phyloP scores from a whole-genome alignment of 257 asterid species.

The Solanum tarapatanum region DNA sequence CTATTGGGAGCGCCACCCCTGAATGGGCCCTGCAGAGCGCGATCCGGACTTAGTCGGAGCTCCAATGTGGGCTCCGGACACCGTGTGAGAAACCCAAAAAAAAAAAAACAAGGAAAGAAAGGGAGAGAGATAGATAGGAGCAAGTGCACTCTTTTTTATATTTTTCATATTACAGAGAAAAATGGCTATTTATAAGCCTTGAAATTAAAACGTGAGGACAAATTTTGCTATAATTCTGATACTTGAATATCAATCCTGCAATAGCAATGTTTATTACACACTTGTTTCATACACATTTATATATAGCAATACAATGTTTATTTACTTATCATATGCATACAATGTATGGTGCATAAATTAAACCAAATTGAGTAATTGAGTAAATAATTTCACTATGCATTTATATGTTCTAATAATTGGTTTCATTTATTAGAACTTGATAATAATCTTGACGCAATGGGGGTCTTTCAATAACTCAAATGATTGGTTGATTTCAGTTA shows the following conservation, averaged over 20 bases:
- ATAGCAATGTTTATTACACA: neutral
- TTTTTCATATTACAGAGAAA: neutral
- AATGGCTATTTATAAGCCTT: neutral
- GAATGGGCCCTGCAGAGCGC: too few relatives aligned
- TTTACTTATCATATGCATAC: neutral
- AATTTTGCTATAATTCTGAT: neutral
- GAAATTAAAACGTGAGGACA: neutral
- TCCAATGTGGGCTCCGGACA: too few relatives aligned
- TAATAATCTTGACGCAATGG: slow-evolving; percentile 34
- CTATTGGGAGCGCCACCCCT: too few relatives aligned
- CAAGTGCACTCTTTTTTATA: too few relatives aligned
- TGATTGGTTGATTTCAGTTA: slow-evolving; percentile 35
- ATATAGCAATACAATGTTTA: too few relatives aligned
- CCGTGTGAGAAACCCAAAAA: too few relatives aligned
- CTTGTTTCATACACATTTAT: neutral
- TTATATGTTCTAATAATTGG: neutral
- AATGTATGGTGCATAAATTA: neutral
- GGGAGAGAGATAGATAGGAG: too few relatives aligned
- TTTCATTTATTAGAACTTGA: slow-evolving; percentile 23
- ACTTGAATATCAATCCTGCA: neutral
- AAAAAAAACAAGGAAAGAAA: too few relatives aligned
- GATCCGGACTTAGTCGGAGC: too few relatives aligned
- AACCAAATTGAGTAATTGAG: neutral
- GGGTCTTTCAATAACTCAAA: slow-evolving; percentile 41
- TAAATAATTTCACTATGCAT: neutral